These are phyloP conservation scores for Hericium rajendrae DNA, from an alignment of 768 basidiomycete genomes.

Conservation along the genomic window DNA sequence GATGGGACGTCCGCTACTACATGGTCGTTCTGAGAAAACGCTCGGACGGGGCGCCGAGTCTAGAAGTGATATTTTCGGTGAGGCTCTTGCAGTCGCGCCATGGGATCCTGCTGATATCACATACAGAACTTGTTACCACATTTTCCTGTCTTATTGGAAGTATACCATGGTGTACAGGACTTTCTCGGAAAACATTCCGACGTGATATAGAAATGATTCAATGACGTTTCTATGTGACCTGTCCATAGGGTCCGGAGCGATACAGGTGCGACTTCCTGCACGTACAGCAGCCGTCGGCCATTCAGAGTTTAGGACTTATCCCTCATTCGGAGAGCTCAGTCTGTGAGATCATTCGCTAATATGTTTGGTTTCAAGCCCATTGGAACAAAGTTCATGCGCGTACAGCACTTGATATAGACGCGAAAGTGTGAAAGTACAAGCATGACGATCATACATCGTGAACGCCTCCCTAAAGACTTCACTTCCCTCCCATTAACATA, in stretches of 20 bases:
- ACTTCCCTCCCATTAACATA: constrained; percentile 42
- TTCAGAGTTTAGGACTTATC: too few species aligned
- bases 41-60: constrained; percentile 18
- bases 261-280: too few species aligned
- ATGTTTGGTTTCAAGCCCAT: too few species aligned
- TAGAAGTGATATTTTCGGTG: constrained; percentile 49
- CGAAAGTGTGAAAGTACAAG: background rate
- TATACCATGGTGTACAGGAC: constrained; percentile 54
- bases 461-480: background rate
- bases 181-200: constrained; percentile 12
- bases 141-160: constrained; percentile 46
- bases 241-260: too few species aligned
- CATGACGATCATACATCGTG: background rate
- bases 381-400: too few species aligned
- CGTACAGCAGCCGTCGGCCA: too few species aligned
- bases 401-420: too few species aligned
- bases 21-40: constrained; percentile 38
- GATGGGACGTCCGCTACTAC: constrained; percentile 70
- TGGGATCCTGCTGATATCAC: background rate
- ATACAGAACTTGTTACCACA: constrained; percentile 57
- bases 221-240: too few species aligned
- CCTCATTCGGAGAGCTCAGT: too few species aligned
- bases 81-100: background rate
- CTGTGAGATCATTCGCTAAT: too few species aligned
- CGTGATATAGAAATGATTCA: too few species aligned